These are phyloP conservation scores for Mangifera indica DNA, from an alignment of 345 rosid genomes.

Conservation along the genomic window DNA sequence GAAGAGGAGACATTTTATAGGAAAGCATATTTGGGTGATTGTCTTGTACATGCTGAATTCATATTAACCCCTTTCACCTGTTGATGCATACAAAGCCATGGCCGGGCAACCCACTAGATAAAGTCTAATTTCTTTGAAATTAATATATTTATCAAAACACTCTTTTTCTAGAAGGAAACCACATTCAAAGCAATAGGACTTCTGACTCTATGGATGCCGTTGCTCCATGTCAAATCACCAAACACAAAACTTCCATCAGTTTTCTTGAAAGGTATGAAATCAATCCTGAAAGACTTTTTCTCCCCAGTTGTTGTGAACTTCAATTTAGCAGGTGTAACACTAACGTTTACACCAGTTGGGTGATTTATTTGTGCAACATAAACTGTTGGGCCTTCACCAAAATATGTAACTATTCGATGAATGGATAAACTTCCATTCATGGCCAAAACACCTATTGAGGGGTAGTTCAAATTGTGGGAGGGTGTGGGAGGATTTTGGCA, in stretches of 20 bases:
- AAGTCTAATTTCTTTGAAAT: neutral
- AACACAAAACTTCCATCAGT: constrained; percentile 43
- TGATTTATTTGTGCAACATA: constrained; percentile 30
- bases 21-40: neutral
- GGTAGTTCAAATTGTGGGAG: constrained; percentile 45
- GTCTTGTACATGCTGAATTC: neutral
- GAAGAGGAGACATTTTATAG: too few species aligned
- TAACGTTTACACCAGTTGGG: constrained; percentile 39
- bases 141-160: neutral
- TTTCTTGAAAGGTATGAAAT: constrained; percentile 34
- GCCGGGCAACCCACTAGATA: neutral
- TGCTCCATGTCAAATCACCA: constrained; percentile 52
- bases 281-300: constrained; percentile 38
- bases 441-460: constrained; percentile 46
- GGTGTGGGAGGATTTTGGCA: constrained; percentile 29
- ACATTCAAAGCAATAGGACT: constrained; percentile 49
- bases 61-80: neutral
- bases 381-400: constrained; percentile 34
- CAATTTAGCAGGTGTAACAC: constrained; percentile 42
- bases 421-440: constrained; percentile 42
- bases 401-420: constrained; percentile 41
- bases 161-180: constrained; percentile 25
- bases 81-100: neutral
- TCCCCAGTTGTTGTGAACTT: constrained; percentile 35
- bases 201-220: constrained; percentile 35